Evolutionary conservation across 1,284 basidiomycete genomes (phyloP).

Genomic region (Malassezia brasiliensis): DNA sequence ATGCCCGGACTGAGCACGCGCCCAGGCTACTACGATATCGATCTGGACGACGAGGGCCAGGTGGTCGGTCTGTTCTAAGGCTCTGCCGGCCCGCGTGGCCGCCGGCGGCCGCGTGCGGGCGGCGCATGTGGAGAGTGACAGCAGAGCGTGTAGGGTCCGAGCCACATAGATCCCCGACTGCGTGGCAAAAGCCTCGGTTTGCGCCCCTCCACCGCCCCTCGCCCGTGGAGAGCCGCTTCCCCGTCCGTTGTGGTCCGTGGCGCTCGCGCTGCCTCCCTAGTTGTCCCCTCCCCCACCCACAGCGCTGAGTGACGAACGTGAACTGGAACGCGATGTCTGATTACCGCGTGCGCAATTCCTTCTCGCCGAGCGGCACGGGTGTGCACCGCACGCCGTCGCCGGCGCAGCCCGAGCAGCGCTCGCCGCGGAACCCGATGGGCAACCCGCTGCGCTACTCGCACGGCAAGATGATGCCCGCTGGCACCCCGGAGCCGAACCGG

Average conservation of each 20-base stretch:
- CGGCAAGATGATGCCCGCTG: slow-evolving; percentile 32
- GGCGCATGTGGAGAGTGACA: no score
- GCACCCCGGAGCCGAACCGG: slow-evolving; percentile 18
- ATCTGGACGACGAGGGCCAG: slow-evolving; percentile 46
- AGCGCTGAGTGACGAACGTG: no score
- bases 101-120: neutral
- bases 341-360: slow-evolving; percentile 11
- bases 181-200: no score
- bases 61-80: slow-evolving; percentile 47
- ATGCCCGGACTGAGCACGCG: slow-evolving; percentile 94
- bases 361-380: slow-evolving; percentile 1
- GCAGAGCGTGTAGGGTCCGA: no score
- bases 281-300: no score
- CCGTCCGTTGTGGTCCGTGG: no score
- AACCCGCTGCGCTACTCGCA: slow-evolving; percentile 28
- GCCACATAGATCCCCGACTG: no score
- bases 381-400: slow-evolving; percentile 10
- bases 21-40: slow-evolving; percentile 56
- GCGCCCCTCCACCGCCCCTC: no score
- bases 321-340: neutral
- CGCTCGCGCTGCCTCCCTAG: no score
- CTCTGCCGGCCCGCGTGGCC: neutral
- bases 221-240: no score
- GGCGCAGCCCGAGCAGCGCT: slow-evolving; percentile 11
- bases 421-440: slow-evolving; percentile 3